These are phyloP conservation scores for Stachybotrys chlorohalonatus DNA, from an alignment of 2,329 filamentous ascomycete species.

Conservation along the genomic window DNA sequence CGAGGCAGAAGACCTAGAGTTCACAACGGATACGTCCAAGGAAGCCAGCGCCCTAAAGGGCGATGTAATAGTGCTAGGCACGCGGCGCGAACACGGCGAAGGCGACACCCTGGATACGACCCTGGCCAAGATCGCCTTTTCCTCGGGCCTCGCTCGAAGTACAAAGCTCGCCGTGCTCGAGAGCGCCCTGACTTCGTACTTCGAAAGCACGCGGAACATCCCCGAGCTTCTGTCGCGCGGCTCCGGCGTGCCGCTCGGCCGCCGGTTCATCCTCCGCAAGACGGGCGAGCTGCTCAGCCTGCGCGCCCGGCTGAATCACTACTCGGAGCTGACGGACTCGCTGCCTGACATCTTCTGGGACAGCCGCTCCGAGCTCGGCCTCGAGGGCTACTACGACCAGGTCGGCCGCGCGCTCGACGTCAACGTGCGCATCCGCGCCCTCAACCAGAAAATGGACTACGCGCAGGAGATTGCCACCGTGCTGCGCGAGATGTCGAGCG, in stretches of 20 bases:
- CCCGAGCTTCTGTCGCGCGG: constrained; percentile 67
- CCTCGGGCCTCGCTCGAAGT: constrained; percentile 81
- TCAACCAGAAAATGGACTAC: constrained; percentile 98
- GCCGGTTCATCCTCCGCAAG: constrained; percentile 80
- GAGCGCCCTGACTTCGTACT: constrained; percentile 71
- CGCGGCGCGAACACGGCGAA: constrained; percentile 44
- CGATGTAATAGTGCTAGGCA: constrained; percentile 84
- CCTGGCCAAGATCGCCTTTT: constrained; percentile 92
- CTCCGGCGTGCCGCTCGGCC: constrained; percentile 31
- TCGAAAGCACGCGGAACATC: constrained; percentile 76
- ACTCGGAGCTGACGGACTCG: constrained; percentile 91
- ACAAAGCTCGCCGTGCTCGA: constrained; percentile 93
- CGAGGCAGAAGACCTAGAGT: constrained; percentile 87
- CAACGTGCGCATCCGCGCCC: constrained; percentile 75
- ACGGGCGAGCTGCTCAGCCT: constrained; percentile 87
- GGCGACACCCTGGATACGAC: constrained; percentile 48
- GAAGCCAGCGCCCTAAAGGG: constrained; percentile 74
- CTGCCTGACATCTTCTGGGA: constrained; percentile 98
- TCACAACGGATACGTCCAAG: constrained; percentile 62
- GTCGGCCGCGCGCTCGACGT: constrained; percentile 87
- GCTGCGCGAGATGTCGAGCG: constrained; percentile 76
- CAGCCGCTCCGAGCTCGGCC: constrained; percentile 72
- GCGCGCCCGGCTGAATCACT: constrained; percentile 88
- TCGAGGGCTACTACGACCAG: constrained; percentile 93
- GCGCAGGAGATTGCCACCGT: constrained; percentile 91